Base-by-base conservation (phyloP, 306 rosid species). In the Oemleria cerasiformis region DNA sequence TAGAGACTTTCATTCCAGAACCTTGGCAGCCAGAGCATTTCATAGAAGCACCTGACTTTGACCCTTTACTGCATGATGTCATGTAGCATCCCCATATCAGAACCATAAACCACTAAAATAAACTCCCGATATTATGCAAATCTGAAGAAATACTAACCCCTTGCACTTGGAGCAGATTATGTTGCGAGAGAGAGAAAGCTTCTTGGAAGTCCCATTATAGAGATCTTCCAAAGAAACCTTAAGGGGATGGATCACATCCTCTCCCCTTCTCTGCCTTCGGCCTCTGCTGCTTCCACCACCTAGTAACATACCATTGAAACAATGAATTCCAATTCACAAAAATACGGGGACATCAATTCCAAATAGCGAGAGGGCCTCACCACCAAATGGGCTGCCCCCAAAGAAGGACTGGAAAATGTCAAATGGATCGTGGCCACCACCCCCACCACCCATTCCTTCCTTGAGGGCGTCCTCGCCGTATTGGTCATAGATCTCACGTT, bases 391-490 rank as follows among this genome's bases (percentile, higher is more conserved):
- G 76, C 77, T 84, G 19, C 93, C 94, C 65, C 98, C 96, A 77
- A 93, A 93, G 96, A 93, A 93, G 34, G 97, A 90, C 36, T 80
- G 85, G 86, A 93, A 93, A 36, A 93, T 90, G 71, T 93, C 98
- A 77, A 90, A 93, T 14, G 98, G 98, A n/a, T 90, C 97, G 6
- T 88, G 97, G 66, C 88, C 98, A 0, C 92, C 98, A 4, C 96
- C 94, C 8, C 94, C 96, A 25, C 89, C 97, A 13, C 96, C 98
- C 97, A 91, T 84, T 86, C 98, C 98, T 84, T 93, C 97, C 89
- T 93, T 93, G 21, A 93, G 97, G 4, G 96, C 98, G 54, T 93
- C 98, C 73, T 93, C 98, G 23, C 98, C 98, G 58, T 90, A 92
- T 39, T 85, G 91, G 75, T 92, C 98, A 67, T 92, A 92, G 67